Base-by-base conservation (phyloP, 2,329 filamentous ascomycete species). In the Phyllachora maydis region DNA sequence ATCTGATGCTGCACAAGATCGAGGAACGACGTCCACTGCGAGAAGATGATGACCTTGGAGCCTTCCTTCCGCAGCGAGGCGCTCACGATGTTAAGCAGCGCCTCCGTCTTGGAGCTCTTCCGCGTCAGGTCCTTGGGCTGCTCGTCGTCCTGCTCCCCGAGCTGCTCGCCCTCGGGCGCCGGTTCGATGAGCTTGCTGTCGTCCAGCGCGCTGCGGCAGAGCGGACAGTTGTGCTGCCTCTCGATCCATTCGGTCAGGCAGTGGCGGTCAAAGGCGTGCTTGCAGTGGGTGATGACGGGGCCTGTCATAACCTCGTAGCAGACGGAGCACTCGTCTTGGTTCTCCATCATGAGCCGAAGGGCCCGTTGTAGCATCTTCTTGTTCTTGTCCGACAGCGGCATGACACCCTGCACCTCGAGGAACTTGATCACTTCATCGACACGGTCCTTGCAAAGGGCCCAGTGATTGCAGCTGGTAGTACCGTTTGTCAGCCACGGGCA, bases 391-490 rank as follows among this genome's bases (percentile, higher is more conserved):
- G 66, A 85, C 13, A 90, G 54, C 0, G 62, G 56, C 0, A 90
- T 70, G 2, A 72, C 54, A 22, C 67, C 63, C 33, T 75, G 55
- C 10, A 64, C 58, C 20, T 78, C 72, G 3, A 90, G 55, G 2
- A 77, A 52, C 11, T 62, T 54, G 39, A 85, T 55, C 12, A 91
- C 57, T n/a, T 69, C 65, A 7, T 64, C 60, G n/a, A 90, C 59
- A 8, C 77, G 69, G 16, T 74, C 59, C 23, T 70, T 73, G 38
- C 77, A 79, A 8, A 93, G 59, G 6, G 73, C 71, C 78, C 79
- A 90, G 42, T 91, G 82, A 33, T 85, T 82, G 47, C 82, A 92
- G 8, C 56, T n/a, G n/a, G n/a, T n/a, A n/a, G n/a, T n/a, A 61
- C 26, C 8, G 8, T 8, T 20, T 18, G 32, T 30, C 10, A 30